phyloP scores from a whole-genome alignment of 139 green algal species.

The Chlorella sorokiniana region DNA sequence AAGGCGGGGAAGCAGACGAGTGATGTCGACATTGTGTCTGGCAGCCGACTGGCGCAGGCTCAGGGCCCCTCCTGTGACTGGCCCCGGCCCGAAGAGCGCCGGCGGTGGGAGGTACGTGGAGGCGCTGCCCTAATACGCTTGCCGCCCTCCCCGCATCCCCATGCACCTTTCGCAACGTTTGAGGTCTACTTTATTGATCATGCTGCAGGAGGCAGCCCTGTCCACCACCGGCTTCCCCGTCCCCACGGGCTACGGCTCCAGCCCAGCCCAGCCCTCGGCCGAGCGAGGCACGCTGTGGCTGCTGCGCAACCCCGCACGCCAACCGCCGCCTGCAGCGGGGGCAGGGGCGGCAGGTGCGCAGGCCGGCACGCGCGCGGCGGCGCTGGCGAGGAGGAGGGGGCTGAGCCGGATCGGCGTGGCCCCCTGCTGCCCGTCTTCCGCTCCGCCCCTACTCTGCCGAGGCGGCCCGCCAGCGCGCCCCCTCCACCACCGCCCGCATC shows the following conservation, averaged over 20 bases:
- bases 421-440: slow-evolving; percentile 36
- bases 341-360: neutral
- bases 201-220: slow-evolving; percentile 2
- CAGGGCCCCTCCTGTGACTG: slow-evolving; percentile 17
- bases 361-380: neutral
- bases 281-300: neutral
- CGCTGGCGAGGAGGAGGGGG: neutral
- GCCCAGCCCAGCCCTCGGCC: neutral
- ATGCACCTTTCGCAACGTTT: neutral
- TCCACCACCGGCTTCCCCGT: slow-evolving; percentile 34
- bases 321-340: neutral
- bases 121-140: neutral
- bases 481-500: slow-evolving; percentile 25
- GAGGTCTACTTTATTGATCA: neutral
- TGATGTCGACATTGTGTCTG: slow-evolving; percentile 23
- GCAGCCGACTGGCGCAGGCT: neutral
- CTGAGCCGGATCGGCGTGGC: neutral
- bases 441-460: slow-evolving; percentile 39
- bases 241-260: slow-evolving; percentile 3
- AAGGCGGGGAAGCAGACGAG: neutral
- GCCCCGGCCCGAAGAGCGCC: neutral
- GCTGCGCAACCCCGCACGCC: neutral
- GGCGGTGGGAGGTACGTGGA: slow-evolving; percentile 8
- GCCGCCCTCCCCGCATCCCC: neutral
- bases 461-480: slow-evolving; percentile 12